Percentiles rank a stretch among this genome's conserved stretches.
phyloP scores from a whole-genome alignment of 192 early-diverging fungal species.

The Chytriomyces sp. region DNA sequence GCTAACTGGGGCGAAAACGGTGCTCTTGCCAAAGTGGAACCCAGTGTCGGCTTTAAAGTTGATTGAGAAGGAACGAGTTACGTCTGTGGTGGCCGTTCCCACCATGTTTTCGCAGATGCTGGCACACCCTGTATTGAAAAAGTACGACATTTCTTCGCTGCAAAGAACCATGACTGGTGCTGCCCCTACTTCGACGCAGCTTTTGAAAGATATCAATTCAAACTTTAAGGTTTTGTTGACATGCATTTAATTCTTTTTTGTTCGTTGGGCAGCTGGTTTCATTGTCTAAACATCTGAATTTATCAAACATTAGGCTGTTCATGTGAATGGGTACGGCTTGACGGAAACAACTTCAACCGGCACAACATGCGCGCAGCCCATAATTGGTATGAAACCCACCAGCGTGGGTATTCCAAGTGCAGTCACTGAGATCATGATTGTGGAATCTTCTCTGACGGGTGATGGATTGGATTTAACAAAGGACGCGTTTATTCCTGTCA shows the following conservation, averaged over 20 bases:
- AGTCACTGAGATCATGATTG: slow-evolving; percentile 17
- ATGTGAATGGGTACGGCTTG: slow-evolving; percentile 30
- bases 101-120: slow-evolving; percentile 20
- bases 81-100: slow-evolving; percentile 28
- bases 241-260: too few species aligned
- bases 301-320: not conserved
- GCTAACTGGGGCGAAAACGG: slow-evolving; percentile 24
- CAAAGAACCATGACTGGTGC: slow-evolving; percentile 1
- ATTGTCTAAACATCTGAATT: not conserved
- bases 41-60: slow-evolving; percentile 21
- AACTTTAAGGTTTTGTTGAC: not conserved
- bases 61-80: slow-evolving; percentile 35
- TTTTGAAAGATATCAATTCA: slow-evolving; percentile 8
- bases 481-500: not conserved
- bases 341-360: slow-evolving; percentile 30
- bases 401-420: slow-evolving; percentile 18
- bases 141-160: slow-evolving; percentile 6
- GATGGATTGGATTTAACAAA: not conserved
- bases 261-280: not conserved
- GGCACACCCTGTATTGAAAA: slow-evolving; percentile 30
- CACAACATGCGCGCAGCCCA: not conserved
- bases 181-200: slow-evolving; percentile 2
- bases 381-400: slow-evolving; percentile 26
- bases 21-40: slow-evolving; percentile 35
- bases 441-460: not conserved